Conservation (phyloP, 2,329 filamentous ascomycete genomes). For the Neofusicoccum sp. region DNA sequence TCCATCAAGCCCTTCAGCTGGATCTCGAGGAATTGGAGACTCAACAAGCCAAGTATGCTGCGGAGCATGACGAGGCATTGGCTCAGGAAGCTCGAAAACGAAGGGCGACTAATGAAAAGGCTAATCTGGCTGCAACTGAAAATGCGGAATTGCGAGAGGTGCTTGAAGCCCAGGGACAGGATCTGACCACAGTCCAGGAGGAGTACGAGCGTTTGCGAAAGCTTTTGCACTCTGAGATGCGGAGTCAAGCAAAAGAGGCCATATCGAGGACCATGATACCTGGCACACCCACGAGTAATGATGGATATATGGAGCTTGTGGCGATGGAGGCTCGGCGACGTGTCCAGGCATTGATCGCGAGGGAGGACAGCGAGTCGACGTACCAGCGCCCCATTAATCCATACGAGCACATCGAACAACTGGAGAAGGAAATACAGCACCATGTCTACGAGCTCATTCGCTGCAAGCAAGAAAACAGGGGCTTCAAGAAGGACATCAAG, state of each 20-base stretch:
- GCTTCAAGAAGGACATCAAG: slow-evolving; percentile 36
- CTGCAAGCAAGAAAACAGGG: slow-evolving; percentile 49
- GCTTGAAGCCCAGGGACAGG: slow-evolving; percentile 27
- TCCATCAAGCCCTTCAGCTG: slow-evolving; percentile 23
- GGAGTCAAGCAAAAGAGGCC: slow-evolving; percentile 36
- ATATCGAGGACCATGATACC: slow-evolving; percentile 30
- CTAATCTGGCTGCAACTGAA: slow-evolving; percentile 26
- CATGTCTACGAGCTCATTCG: slow-evolving; percentile 49
- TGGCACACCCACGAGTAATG: slow-evolving; percentile 24
- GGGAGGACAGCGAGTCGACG: background rate
- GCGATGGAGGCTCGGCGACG: slow-evolving; percentile 33
- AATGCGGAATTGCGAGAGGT: slow-evolving; percentile 30
- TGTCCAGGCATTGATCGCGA: slow-evolving; percentile 28
- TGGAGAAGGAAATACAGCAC: slow-evolving; percentile 42
- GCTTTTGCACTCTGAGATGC: slow-evolving; percentile 41
- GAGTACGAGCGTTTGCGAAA: slow-evolving; percentile 42
- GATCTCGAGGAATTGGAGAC: slow-evolving; percentile 25
- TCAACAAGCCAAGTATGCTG: slow-evolving; percentile 24
- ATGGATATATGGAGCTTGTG: slow-evolving; percentile 37
- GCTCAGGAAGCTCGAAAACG: slow-evolving; percentile 31
- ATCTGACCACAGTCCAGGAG: slow-evolving; percentile 29
- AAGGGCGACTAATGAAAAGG: slow-evolving; percentile 28
- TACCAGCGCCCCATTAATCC: slow-evolving; percentile 1
- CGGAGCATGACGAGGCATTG: slow-evolving; percentile 17
- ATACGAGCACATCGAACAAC: slow-evolving; percentile 26